A percentile compares a stretch with the other conserved stretches of the same genome.
Conservation (phyloP, 768 basidiomycete genomes). For the Lactarius tabidus region DNA sequence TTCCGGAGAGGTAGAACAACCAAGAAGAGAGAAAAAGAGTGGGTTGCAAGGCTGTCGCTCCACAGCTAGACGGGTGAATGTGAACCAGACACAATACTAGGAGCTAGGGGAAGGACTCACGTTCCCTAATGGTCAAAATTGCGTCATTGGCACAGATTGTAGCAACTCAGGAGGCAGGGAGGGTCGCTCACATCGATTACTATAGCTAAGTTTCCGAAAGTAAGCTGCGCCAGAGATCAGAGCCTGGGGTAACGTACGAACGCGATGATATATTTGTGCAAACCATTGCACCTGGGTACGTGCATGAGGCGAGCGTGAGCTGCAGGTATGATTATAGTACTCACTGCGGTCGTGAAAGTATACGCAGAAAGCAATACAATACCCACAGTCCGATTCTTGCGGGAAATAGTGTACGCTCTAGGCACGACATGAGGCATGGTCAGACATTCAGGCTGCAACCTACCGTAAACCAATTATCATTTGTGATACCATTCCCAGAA, state of each 20-base stretch:
- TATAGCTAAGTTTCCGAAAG: conserved; percentile 19
- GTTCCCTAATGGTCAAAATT: conserved; percentile 31
- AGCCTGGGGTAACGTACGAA: conserved; percentile 37
- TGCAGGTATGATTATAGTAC: conserved; percentile 30
- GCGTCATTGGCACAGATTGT: not conserved
- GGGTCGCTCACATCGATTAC: not conserved
- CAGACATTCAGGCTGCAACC: conserved; percentile 7
- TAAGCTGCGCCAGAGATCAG: conserved; percentile 3
- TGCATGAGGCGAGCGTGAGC: not conserved
- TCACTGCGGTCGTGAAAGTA: conserved; percentile 42
- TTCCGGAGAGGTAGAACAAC: conserved; percentile 55
- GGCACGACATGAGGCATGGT: not conserved
- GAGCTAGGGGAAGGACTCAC: conserved; percentile 27
- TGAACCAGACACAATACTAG: not conserved
- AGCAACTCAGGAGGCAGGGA: not conserved
- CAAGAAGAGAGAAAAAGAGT: conserved; percentile 40
- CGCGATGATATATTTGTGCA: conserved; percentile 47
- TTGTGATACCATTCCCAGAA: conserved; percentile 63
- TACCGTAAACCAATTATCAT: conserved; percentile 59
- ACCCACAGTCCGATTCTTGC: conserved; percentile 42
- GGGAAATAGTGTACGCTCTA: conserved; percentile 56
- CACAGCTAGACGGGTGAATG: conserved; percentile 43
- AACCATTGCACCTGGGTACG: conserved; percentile 50
- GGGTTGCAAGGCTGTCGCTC: conserved; percentile 32
- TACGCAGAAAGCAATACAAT: conserved; percentile 40